phyloP scores from a whole-genome alignment of 1,284 basidiomycete genomes.

The Cryptococcus sp. region DNA sequence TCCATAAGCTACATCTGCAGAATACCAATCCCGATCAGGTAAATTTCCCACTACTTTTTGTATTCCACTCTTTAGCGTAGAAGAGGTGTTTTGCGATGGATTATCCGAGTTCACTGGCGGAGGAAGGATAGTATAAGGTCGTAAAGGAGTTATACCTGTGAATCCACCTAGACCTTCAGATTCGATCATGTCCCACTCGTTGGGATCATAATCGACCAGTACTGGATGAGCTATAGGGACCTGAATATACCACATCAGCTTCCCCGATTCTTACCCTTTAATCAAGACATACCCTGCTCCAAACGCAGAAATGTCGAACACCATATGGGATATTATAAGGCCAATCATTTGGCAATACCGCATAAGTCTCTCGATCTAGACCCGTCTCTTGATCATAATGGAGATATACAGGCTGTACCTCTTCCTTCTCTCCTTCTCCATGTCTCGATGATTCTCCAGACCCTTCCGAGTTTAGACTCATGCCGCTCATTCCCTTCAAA shows the following conservation, averaged over 20 bases:
- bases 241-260: slow-evolving; percentile 10
- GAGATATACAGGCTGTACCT: slow-evolving; percentile 23
- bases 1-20: slow-evolving; percentile 24
- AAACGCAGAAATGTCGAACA: slow-evolving; percentile 42
- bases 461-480: neutral
- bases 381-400: slow-evolving; percentile 19
- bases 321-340: slow-evolving; percentile 44
- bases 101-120: neutral
- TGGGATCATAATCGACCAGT: slow-evolving; percentile 31
- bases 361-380: slow-evolving; percentile 35
- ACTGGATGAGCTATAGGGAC: slow-evolving; percentile 41
- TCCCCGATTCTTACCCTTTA: neutral
- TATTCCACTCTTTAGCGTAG: neutral
- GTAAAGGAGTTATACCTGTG: slow-evolving; percentile 33
- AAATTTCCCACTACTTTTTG: neutral
- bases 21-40: slow-evolving; percentile 26
- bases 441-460: neutral
- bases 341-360: slow-evolving; percentile 45
- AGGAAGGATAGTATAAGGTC: neutral
- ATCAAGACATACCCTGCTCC: slow-evolving; percentile 35
- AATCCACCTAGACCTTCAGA: slow-evolving; percentile 40
- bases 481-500: neutral
- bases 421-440: slow-evolving; percentile 4
- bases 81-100: neutral
- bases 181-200: slow-evolving; percentile 36